Percentiles rank a stretch among this genome's conserved stretches.
phyloP scores from a whole-genome alignment of 352 stramenopile species.

The Phytophthora vignae region DNA sequence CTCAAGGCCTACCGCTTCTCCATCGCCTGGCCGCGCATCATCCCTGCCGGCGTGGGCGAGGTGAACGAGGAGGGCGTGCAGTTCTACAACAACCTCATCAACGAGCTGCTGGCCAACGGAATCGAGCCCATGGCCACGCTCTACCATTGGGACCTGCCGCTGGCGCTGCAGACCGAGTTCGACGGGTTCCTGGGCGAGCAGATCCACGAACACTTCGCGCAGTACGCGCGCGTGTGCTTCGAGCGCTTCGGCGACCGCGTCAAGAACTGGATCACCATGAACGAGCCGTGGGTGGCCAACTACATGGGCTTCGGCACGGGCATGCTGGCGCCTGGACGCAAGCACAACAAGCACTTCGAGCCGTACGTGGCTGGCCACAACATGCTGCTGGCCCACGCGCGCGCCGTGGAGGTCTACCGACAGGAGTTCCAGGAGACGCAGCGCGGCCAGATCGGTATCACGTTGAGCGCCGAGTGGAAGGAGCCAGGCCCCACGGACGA shows the following conservation, averaged over 20 bases:
- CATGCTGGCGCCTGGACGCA: constrained; percentile 78
- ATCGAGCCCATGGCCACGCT: constrained; percentile 93
- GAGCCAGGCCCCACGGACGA: constrained; percentile 66
- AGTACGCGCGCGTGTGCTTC: constrained; percentile 92
- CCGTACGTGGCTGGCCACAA: constrained; percentile 88
- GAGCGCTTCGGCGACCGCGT: constrained; percentile 91
- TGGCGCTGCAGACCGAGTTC: constrained; percentile 78
- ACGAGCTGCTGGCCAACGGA: constrained; percentile 76
- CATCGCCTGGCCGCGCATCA: constrained; percentile 92
- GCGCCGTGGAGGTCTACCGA: constrained; percentile 85
- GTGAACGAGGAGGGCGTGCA: constrained; percentile 88
- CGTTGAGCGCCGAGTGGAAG: constrained; percentile 90
- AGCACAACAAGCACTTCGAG: constrained; percentile 58
- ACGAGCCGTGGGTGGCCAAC: constrained; percentile 89
- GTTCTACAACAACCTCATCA: constrained; percentile 93
- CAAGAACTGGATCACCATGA: constrained; percentile 94
- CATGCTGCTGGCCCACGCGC: constrained; percentile 87
- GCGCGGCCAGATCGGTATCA: constrained; percentile 88
- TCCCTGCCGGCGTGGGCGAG: constrained; percentile 80
- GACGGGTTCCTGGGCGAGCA: constrained; percentile 61
- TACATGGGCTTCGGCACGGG: constrained; percentile 88
- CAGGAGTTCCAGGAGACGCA: constrained; percentile 75
- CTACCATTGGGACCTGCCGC: constrained; percentile 79
- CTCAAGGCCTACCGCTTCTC: constrained; percentile 93
- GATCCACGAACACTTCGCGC: constrained; percentile 62